Conservation (phyloP, 176 grass and related monocot species). For the Oropetium thomaeum region DNA sequence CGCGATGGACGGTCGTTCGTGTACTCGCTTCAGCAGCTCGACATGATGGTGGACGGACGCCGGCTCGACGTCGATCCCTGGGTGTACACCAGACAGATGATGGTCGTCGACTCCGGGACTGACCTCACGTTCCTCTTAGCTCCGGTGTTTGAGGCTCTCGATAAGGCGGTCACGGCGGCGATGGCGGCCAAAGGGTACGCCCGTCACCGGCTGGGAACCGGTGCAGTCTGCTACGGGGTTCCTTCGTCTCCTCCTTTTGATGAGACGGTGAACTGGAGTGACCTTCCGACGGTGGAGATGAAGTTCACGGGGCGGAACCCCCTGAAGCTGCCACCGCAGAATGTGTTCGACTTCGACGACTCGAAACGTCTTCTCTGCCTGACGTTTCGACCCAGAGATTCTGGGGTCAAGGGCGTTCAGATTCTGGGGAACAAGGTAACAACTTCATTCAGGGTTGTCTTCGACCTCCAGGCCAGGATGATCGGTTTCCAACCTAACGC, state of each 20-base stretch:
- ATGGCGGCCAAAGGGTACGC: constrained; percentile 17
- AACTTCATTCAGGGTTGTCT: background rate
- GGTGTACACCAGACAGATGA: background rate
- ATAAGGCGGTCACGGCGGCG: background rate
- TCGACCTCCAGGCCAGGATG: background rate
- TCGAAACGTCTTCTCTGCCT: background rate
- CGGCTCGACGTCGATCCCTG: background rate
- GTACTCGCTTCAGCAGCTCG: background rate
- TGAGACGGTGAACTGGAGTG: background rate
- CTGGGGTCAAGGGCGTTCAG: background rate
- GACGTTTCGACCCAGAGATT: constrained; percentile 6
- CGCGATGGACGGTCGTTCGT: background rate
- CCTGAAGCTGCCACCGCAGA: constrained; percentile 27
- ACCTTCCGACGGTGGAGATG: constrained; percentile 33
- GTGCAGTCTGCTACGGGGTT: background rate
- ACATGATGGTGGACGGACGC: background rate
- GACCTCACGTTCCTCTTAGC: constrained; percentile 12
- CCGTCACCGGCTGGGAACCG: background rate
- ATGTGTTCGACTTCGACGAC: background rate
- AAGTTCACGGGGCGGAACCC: background rate
- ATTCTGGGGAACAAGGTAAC: background rate
- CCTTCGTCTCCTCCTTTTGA: background rate
- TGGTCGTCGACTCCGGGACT: background rate
- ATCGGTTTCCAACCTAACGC: background rate
- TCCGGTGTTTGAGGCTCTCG: constrained; percentile 19